A percentile compares a stretch with the other conserved stretches of the same genome.
phyloP scores from a whole-genome alignment of 2,329 filamentous ascomycete species.

The Colletotrichum spinosum region DNA sequence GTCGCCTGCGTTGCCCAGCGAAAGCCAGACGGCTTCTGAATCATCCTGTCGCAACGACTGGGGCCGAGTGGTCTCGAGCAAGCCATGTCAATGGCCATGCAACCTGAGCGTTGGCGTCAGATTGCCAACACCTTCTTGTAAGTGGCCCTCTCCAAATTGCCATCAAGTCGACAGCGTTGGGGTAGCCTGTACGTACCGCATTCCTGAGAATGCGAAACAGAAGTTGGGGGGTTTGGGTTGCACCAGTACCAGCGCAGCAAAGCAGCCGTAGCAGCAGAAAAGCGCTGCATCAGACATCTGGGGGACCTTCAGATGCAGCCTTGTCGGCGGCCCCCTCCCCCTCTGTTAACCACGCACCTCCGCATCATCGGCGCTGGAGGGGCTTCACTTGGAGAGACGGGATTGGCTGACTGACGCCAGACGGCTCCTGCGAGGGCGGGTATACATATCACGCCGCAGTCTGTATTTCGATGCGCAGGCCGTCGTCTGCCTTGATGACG shows the following conservation, averaged over 20 bases:
- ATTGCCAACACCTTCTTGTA: too few relatives aligned
- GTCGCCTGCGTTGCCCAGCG: slow-evolving; percentile 10
- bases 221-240: slow-evolving; percentile 17
- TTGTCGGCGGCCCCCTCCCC: slow-evolving; percentile 29
- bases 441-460: slow-evolving; percentile 37
- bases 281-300: slow-evolving; percentile 21
- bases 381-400: slow-evolving; percentile 33
- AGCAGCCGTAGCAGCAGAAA: slow-evolving; percentile 1
- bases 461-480: slow-evolving; percentile 34
- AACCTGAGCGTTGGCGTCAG: too few relatives aligned
- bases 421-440: slow-evolving; percentile 35
- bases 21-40: slow-evolving; percentile 23
- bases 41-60: not conserved
- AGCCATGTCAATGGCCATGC: too few relatives aligned
- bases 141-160: too few relatives aligned
- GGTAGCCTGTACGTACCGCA: slow-evolving; percentile 2
- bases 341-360: slow-evolving; percentile 28
- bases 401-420: slow-evolving; percentile 31
- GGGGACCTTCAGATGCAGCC: slow-evolving; percentile 35
- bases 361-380: slow-evolving; percentile 34
- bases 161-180: not conserved
- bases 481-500: slow-evolving; percentile 14
- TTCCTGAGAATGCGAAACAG: slow-evolving; percentile 19
- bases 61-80: too few relatives aligned
- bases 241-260: slow-evolving; percentile 17